These are phyloP conservation scores for Populus tremula DNA, from an alignment of 345 rosid genomes.

Conservation along the genomic window DNA sequence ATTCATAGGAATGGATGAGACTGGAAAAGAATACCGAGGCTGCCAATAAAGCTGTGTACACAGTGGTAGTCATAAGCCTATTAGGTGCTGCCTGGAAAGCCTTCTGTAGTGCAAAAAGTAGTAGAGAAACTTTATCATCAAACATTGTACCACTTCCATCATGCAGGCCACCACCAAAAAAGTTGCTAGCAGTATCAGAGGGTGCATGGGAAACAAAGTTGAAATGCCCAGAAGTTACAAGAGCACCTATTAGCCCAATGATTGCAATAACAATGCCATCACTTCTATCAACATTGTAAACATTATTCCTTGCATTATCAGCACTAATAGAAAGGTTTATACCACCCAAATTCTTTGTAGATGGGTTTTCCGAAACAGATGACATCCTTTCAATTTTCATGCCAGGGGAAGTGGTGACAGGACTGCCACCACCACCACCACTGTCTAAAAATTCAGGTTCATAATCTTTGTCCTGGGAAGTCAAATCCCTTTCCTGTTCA, in stretches of 20 bases:
- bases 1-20: not conserved
- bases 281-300: slow-evolving; percentile 74
- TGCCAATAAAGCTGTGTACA: slow-evolving; percentile 83
- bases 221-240: slow-evolving; percentile 72
- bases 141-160: slow-evolving; percentile 85
- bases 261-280: slow-evolving; percentile 93
- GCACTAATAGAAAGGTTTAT: slow-evolving; percentile 92
- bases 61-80: slow-evolving; percentile 81
- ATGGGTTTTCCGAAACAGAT: slow-evolving; percentile 60
- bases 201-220: slow-evolving; percentile 54
- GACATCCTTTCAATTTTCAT: slow-evolving; percentile 49
- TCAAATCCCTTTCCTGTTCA: slow-evolving; percentile 36
- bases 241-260: slow-evolving; percentile 84
- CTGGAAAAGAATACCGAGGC: slow-evolving; percentile 67
- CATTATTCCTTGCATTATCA: slow-evolving; percentile 92
- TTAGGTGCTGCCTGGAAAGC: slow-evolving; percentile 93
- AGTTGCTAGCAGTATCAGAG: slow-evolving; percentile 57
- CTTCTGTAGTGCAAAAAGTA: slow-evolving; percentile 86
- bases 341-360: slow-evolving; percentile 72
- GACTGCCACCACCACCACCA: slow-evolving; percentile 31
- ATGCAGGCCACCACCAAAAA: slow-evolving; percentile 58
- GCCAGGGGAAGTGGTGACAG: slow-evolving; percentile 39
- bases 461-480: slow-evolving; percentile 36
- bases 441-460: slow-evolving; percentile 33
- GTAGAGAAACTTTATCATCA: slow-evolving; percentile 90